phyloP scores from a whole-genome alignment of 495 filamentous ascomycete genomes.

The Hypoxylon fragiforme region DNA sequence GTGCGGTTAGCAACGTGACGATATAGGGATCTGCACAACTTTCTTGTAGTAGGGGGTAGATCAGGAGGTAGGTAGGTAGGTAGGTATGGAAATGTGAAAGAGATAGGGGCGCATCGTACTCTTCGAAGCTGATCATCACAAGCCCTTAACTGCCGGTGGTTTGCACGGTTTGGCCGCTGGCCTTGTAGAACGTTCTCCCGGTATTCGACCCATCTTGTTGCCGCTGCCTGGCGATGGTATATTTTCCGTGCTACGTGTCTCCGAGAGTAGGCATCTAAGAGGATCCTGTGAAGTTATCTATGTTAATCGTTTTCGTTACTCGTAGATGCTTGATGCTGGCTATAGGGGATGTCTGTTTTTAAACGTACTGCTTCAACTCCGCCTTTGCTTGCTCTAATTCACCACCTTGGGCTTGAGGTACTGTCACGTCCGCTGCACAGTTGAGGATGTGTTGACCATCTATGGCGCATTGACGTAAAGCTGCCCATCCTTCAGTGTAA shows the following conservation, averaged over 20 bases:
- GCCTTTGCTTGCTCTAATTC: slow-evolving; percentile 71
- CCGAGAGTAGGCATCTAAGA: slow-evolving; percentile 75
- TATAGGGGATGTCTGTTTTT: background rate
- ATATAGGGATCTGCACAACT: no score
- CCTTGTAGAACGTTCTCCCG: slow-evolving; percentile 69
- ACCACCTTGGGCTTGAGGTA: slow-evolving; percentile 57
- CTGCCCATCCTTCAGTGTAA: slow-evolving; percentile 76
- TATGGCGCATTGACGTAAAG: slow-evolving; percentile 71
- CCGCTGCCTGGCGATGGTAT: slow-evolving; percentile 76
- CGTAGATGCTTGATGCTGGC: no score
- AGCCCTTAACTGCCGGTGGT: slow-evolving; percentile 60
- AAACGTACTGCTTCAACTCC: slow-evolving; percentile 71
- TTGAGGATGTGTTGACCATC: slow-evolving; percentile 76
- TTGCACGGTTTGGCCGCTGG: slow-evolving; percentile 59
- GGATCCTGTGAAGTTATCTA: slow-evolving; percentile 57
- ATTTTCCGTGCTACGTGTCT: slow-evolving; percentile 86
- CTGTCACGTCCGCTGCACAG: slow-evolving; percentile 64
- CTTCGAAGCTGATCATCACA: slow-evolving; percentile 62
- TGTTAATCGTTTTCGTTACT: no score
- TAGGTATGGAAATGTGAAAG: background rate
- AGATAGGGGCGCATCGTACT: slow-evolving; percentile 50
- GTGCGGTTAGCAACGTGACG: slow-evolving; percentile 21
- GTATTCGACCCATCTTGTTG: slow-evolving; percentile 77
- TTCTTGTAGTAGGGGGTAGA: background rate
- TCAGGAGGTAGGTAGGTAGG: background rate